Evolutionary conservation across 2,329 filamentous ascomycete species (phyloP).

Genomic region (Simplicillium sp.): DNA sequence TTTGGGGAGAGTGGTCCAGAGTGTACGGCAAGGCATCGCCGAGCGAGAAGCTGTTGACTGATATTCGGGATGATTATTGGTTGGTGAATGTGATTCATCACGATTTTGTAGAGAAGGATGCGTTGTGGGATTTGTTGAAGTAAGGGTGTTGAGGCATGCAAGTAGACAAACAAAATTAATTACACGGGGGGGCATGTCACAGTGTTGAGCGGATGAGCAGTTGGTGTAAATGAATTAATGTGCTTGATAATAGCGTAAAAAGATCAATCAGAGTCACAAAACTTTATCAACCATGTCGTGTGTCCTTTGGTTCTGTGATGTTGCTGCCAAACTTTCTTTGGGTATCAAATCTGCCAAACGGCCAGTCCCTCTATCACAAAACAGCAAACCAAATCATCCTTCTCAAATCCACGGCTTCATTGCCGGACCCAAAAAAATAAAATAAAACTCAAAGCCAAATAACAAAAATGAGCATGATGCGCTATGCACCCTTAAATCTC

Average conservation of each 20-base stretch:
- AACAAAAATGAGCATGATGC: background rate
- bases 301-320: too few species aligned
- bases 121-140: constrained; percentile 59
- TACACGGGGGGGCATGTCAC: too few species aligned
- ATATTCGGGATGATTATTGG: constrained; percentile 64
- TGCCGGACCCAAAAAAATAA: too few species aligned
- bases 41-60: constrained; percentile 62
- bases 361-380: too few species aligned
- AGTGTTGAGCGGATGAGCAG: too few species aligned
- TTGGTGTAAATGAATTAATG: too few species aligned
- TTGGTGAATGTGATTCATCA: constrained; percentile 87
- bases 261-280: too few species aligned
- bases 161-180: background rate
- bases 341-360: too few species aligned
- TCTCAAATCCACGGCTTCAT: background rate
- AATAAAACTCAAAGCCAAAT: too few species aligned
- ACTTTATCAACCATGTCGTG: too few species aligned
- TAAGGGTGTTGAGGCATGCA: constrained; percentile 12
- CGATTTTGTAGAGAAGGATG: constrained; percentile 61
- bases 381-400: background rate
- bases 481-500: constrained; percentile 29
- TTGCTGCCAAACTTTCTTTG: too few species aligned
- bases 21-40: constrained; percentile 70
- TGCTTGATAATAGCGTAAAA: too few species aligned
- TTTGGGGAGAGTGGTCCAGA: constrained; percentile 88